Conservation (phyloP, 1,284 basidiomycete species). For the Pseudozyma hubeiensis region DNA sequence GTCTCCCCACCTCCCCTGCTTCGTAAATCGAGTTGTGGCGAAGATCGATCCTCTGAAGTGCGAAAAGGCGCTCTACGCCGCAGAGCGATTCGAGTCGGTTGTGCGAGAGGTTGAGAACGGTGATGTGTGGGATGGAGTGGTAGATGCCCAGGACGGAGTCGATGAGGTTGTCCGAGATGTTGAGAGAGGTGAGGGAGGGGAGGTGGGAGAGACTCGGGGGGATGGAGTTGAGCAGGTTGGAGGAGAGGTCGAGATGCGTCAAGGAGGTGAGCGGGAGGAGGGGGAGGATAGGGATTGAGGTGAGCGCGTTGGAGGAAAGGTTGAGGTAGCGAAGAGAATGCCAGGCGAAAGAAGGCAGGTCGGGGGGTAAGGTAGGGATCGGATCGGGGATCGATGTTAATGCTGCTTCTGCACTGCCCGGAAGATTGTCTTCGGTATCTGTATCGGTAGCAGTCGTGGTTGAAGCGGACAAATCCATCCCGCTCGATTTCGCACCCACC, state of each 20-base stretch:
- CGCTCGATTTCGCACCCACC: conserved; percentile 9
- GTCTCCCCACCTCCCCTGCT: conserved; percentile 83
- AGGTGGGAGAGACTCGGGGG: conserved; percentile 81
- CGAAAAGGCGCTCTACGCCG: conserved; percentile 86
- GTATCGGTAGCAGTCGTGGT: conserved; percentile 6
- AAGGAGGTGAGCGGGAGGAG: conserved; percentile 72
- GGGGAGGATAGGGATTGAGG: conserved; percentile 77
- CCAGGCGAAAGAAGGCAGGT: conserved; percentile 80
- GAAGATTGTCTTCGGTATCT: conserved; percentile 3
- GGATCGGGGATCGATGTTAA: conserved; percentile 65
- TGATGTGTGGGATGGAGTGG: conserved; percentile 44
- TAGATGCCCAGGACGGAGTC: conserved; percentile 85
- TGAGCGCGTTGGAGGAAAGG: conserved; percentile 84
- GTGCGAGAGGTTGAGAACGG: conserved; percentile 58
- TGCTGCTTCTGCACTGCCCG: neutral
- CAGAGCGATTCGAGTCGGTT: conserved; percentile 94
- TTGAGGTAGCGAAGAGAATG: conserved; percentile 80
- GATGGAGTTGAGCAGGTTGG: conserved; percentile 70
- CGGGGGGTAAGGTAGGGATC: conserved; percentile 71
- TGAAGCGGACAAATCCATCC: conserved; percentile 6
- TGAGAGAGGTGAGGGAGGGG: conserved; percentile 83
- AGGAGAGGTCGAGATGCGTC: conserved; percentile 69
- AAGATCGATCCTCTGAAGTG: conserved; percentile 87
- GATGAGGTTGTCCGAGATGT: conserved; percentile 94
- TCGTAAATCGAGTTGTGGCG: conserved; percentile 84